Percentiles rank a stretch among this genome's conserved stretches.
These are phyloP conservation scores for Kwoniella mangroviensis DNA, from an alignment of 768 basidiomycete species.

Conservation along the genomic window DNA sequence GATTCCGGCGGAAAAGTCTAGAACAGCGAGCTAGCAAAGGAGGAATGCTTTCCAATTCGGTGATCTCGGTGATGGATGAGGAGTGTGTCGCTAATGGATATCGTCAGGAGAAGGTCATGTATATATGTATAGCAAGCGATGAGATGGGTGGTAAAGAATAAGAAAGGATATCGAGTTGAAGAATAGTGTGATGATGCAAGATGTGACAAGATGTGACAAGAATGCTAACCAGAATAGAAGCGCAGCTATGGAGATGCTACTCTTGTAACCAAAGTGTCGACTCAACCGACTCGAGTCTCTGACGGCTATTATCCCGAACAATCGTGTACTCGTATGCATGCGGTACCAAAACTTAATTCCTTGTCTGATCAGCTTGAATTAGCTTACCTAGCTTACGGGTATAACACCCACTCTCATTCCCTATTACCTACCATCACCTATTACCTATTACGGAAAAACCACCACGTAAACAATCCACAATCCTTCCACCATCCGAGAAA, in stretches of 20 bases:
- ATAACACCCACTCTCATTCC: neutral
- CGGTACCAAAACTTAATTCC: too few relatives aligned
- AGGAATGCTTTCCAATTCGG: neutral
- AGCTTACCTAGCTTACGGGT: neutral
- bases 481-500: too few relatives aligned
- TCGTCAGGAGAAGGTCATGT: neutral
- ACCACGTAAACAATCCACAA: neutral
- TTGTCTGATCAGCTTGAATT: too few relatives aligned
- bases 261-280: neutral
- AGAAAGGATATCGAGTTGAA: neutral
- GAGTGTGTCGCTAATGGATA: neutral
- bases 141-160: neutral
- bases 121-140: slow-evolving; percentile 13
- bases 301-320: neutral
- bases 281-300: neutral
- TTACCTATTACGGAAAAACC: slow-evolving; percentile 10
- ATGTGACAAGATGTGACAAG: neutral
- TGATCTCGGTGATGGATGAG: too few relatives aligned
- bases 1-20: neutral
- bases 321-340: too few relatives aligned
- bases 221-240: neutral
- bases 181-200: neutral
- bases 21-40: neutral
- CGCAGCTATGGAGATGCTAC: neutral
- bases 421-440: neutral